A percentile compares a stretch with the other conserved stretches of the same genome.
Evolutionary conservation across 2,329 filamentous ascomycete species (phyloP).

Genomic region (Kalmusia sp.): DNA sequence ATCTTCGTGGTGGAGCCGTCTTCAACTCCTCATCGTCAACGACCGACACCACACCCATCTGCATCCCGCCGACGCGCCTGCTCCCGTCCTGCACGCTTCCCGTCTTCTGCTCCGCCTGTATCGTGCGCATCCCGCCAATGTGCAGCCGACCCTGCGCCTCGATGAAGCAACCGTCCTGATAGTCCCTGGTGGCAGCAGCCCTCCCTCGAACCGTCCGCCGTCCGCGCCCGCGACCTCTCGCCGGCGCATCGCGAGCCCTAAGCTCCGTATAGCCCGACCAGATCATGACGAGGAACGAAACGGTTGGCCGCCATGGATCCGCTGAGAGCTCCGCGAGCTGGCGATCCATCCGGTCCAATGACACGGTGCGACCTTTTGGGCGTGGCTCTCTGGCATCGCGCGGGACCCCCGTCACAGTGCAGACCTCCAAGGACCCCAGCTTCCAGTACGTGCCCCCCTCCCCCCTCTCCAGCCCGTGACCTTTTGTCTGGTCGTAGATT

Average conservation of each 20-base stretch:
- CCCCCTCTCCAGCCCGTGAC: slow-evolving; percentile 5
- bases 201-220: slow-evolving; percentile 27
- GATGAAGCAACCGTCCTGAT: slow-evolving; percentile 48
- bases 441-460: slow-evolving; percentile 49
- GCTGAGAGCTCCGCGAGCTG: slow-evolving; percentile 71
- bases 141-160: slow-evolving; percentile 27
- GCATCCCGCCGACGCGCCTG: slow-evolving; percentile 5
- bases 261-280: slow-evolving; percentile 43
- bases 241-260: slow-evolving; percentile 24
- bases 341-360: slow-evolving; percentile 69
- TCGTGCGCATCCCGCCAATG: slow-evolving; percentile 12
- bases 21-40: slow-evolving; percentile 13
- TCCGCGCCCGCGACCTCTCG: slow-evolving; percentile 18
- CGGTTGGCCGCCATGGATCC: slow-evolving; percentile 69
- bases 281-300: slow-evolving; percentile 72
- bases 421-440: slow-evolving; percentile 61
- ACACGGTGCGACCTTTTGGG: slow-evolving; percentile 64
- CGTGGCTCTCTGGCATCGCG: slow-evolving; percentile 48
- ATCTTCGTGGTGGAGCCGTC: slow-evolving; percentile 22
- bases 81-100: slow-evolving; percentile 3
- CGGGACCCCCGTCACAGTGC: slow-evolving; percentile 56
- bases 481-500: slow-evolving; percentile 15
- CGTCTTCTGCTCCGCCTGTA: background rate
- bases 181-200: slow-evolving; percentile 40
- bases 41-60: slow-evolving; percentile 5